Base-by-base conservation (phyloP, 345 rosid genomes). In the Firmiana major region DNA sequence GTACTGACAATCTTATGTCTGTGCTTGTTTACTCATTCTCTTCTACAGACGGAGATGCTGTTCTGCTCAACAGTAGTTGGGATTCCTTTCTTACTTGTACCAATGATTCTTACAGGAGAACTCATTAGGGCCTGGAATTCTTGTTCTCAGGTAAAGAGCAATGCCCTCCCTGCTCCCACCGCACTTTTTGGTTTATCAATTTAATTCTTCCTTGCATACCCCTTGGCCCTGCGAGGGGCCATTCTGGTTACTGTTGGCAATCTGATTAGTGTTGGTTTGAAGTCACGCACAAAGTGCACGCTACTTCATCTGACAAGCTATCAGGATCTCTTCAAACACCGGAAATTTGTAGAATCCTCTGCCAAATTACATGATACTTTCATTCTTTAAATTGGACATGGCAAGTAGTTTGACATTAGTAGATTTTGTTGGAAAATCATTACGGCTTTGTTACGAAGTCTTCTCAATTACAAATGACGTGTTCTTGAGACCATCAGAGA, bases 81-180 rank as follows among this genome's bases (percentile, higher is more conserved):
- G 38, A 84, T 96, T 81, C 99, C 99, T 0, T 85, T 93, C 83
- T 82, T 96, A 83, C 80, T 93, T 62, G 94, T 94, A 11, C 99
- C 99, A n/a, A 96, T 96, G 99, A 79, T 96, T 62, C 82, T 93
- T 63, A 96, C 98, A 17, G 99, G 98, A 38, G 99, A 96, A 88
- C 82, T 96, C 71, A 86, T 93, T 74, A 89, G 73, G 74, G 99
- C 99, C 54, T 96, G 98, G 99, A 92, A 77, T 84, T 92, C 99
- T 6, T 96, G 99, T 75, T 86, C 89, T 57, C 91, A 96, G 89
- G 99, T 93, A 87, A 78, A 46, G 15, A 31, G 28, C 71, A 22
- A 21, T 67, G 34, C 19, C 36, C 17, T 45, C 34, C 10, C 5
- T 11, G 17, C 34, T 31, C 19, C 64, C 22, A 0, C 15, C 63